Evolutionary conservation across 768 basidiomycete genomes (phyloP).

Genomic region (Mycena metata): DNA sequence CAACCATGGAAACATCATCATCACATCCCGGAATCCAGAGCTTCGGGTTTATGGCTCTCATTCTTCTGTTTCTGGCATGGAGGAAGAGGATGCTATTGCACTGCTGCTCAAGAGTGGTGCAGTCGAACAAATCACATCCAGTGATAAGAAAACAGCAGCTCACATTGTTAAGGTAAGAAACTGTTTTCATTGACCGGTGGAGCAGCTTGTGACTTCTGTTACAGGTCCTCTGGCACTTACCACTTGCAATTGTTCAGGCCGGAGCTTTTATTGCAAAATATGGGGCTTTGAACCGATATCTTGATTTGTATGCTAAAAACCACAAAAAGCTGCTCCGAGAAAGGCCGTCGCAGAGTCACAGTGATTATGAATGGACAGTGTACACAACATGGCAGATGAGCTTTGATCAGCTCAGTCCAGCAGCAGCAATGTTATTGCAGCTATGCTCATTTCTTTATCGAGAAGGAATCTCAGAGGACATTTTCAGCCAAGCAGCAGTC

Average conservation of each 20-base stretch:
- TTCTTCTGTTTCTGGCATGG: background rate
- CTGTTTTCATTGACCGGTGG: background rate
- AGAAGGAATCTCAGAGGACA: slow-evolving; percentile 3
- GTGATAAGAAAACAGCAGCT: no score
- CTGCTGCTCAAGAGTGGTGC: slow-evolving; percentile 13
- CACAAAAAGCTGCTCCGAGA: background rate
- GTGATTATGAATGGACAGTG: slow-evolving; percentile 12
- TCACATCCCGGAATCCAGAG: slow-evolving; percentile 26
- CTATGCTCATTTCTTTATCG: slow-evolving; percentile 11
- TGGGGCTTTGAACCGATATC: background rate
- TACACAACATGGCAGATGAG: slow-evolving; percentile 23
- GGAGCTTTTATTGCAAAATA: slow-evolving; percentile 17
- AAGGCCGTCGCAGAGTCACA: background rate
- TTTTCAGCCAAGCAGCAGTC: slow-evolving; percentile 2
- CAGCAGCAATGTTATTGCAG: slow-evolving; percentile 1
- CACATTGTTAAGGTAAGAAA: no score
- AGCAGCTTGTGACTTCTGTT: slow-evolving; percentile 10
- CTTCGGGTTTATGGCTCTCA: background rate
- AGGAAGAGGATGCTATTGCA: slow-evolving; percentile 4
- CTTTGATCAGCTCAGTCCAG: slow-evolving; percentile 1
- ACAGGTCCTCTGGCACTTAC: slow-evolving; percentile 7
- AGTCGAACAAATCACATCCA: background rate
- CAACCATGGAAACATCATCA: slow-evolving; percentile 29
- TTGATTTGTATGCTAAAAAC: background rate
- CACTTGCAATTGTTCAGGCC: slow-evolving; percentile 14